Conservation (phyloP, 2,329 filamentous ascomycete genomes). For the Botrytis galanthina region DNA sequence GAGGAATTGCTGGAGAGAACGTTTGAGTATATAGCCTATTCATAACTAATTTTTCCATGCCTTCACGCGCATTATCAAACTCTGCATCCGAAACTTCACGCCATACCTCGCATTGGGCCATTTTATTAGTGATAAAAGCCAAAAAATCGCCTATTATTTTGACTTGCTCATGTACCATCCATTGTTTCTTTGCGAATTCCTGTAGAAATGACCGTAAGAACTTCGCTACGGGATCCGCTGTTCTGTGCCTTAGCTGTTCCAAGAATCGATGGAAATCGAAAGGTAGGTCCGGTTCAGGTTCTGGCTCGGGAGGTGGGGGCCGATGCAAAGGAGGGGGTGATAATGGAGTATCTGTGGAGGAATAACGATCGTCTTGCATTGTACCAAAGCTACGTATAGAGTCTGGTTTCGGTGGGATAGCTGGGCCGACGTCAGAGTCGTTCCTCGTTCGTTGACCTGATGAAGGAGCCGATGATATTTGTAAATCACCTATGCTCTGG, state of each 20-base stretch:
- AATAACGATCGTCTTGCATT: slow-evolving; percentile 48
- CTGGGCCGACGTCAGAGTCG: slow-evolving; percentile 37
- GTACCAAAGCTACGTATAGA: slow-evolving; percentile 37
- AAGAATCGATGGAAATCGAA: slow-evolving; percentile 98
- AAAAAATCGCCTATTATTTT: slow-evolving; percentile 98
- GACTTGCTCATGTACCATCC: slow-evolving; percentile 99
- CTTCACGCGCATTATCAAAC: slow-evolving; percentile 96
- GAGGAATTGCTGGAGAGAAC: slow-evolving; percentile 88
- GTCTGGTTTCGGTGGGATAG: slow-evolving; percentile 44
- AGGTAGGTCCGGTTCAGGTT: slow-evolving; percentile 78
- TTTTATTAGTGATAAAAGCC: slow-evolving; percentile 96
- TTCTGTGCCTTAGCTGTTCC: slow-evolving; percentile 91
- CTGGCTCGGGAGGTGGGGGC: slow-evolving; percentile 69
- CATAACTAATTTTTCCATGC: slow-evolving; percentile 99
- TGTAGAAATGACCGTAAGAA: slow-evolving; percentile 92
- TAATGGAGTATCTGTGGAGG: slow-evolving; percentile 38
- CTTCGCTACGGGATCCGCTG: slow-evolving; percentile 94
- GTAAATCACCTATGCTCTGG: slow-evolving; percentile 36
- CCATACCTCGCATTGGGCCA: slow-evolving; percentile 97
- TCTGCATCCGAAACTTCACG: slow-evolving; percentile 91
- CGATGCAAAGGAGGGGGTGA: slow-evolving; percentile 53
- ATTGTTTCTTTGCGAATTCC: slow-evolving; percentile 96
- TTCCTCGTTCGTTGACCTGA: slow-evolving; percentile 24
- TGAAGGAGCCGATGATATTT: slow-evolving; percentile 29
- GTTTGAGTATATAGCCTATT: slow-evolving; percentile 94